Evolutionary conservation across 495 filamentous ascomycete genomes (phyloP), one percentile per base, ranked within the genome.

Genomic region (Hypoxylon rickii): DNA sequence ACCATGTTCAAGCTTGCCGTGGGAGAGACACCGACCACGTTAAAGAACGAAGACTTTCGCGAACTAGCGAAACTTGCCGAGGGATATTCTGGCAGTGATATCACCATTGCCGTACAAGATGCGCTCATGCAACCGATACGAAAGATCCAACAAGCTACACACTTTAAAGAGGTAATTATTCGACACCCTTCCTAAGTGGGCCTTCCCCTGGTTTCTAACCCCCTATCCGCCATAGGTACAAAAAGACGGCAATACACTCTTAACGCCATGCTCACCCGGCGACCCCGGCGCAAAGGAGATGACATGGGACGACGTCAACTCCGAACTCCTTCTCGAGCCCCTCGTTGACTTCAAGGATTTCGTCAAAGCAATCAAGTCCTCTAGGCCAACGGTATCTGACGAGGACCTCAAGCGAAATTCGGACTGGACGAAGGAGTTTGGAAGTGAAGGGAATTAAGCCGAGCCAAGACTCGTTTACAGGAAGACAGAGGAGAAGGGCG

Each of bases 1-100:
- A 92, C 88, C 66, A 97, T 99, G 92, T 97, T 99, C 76, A 92
- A 95, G 78, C 79, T 99, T 40, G 86, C 89, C 4, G 86, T 99
- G 20, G 95, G 95, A 22, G 83, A 83, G 38, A 99, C 94, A 20
- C 90, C 92, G 3, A 97, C 92, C 55, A 86, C 94, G 15, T 80
- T 98, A 50, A 86, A 83, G 22, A 75, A 78, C 21, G 80, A 83
- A 5, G 95, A 99, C 70, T 97, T 83, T 66, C 84, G 83, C 57
- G 83, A 82, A 49, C 75, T 97, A 55, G 93, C 85, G 1, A 79
- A 89, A 57, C 74, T 92, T 66, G 88, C 89, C 29, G 94, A 97
- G 55, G 92, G 92, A 7, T 99, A 96, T 67, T 96, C 92, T 0
- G 94, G 94, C 8, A 92, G 87, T 49, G 94, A 99, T 83, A 96